Percentiles rank a stretch among this genome's conserved stretches.
These are phyloP conservation scores for Daldinia vernicosa DNA, from an alignment of 495 filamentous ascomycete species.

Conservation along the genomic window DNA sequence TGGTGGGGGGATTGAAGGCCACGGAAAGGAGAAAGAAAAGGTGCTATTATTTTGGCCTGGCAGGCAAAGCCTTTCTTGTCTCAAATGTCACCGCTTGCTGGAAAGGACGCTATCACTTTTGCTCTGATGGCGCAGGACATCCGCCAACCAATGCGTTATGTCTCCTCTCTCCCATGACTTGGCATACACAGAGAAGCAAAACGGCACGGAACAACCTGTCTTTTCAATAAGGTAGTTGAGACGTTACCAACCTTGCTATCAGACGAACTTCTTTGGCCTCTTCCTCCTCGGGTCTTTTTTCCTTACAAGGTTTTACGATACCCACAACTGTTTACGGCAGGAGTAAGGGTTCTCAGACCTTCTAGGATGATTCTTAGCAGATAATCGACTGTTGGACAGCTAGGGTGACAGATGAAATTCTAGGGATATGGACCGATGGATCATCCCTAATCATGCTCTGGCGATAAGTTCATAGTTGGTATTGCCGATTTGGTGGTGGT, in stretches of 20 bases:
- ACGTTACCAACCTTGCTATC: neutral
- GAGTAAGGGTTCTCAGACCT: neutral
- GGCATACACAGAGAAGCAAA: neutral
- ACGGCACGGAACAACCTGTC: neutral
- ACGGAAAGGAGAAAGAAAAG: neutral
- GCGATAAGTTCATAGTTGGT: neutral
- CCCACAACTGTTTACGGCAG: neutral
- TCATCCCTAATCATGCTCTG: neutral
- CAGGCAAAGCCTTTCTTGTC: neutral
- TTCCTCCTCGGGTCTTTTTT: neutral
- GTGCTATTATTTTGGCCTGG: neutral
- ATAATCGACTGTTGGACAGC: neutral
- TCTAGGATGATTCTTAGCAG: neutral
- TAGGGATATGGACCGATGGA: neutral
- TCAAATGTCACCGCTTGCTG: neutral
- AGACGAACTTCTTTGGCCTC: neutral
- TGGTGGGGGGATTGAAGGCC: neutral
- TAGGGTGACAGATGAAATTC: neutral
- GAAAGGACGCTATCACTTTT: neutral
- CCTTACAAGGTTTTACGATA: neutral
- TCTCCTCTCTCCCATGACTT: neutral
- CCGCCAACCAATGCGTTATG: neutral
- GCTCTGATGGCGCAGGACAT: conserved; percentile 1
- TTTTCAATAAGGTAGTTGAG: neutral
- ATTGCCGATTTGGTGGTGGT: neutral